Base-by-base conservation (phyloP, 106 monocot species). In the Chionographis japonica region DNA sequence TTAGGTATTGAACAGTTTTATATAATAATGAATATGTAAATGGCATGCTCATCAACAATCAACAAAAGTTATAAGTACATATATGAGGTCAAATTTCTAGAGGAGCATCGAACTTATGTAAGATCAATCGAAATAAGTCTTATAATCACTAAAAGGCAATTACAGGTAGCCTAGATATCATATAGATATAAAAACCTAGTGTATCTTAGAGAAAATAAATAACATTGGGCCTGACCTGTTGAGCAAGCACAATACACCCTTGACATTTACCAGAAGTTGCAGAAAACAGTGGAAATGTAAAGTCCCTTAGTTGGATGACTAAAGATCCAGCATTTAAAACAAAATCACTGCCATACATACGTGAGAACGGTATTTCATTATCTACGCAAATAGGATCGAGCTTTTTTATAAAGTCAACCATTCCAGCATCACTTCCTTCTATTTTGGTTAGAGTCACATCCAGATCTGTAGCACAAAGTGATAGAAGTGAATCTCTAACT, bases 171-270 rank as follows among this genome's bases (percentile, higher is more conserved):
- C 27, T 27, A 27, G 27, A 27, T 27, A 27, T 27, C 27, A 27
- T 27, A 27, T 27, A 27, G 27, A 27, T 27, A 27, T 27, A 27
- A 27, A 27, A 27, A 27, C 27, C 27, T 27, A 27, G 27, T 27
- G 27, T 27, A 27, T 27, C 27, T 27, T 27, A 27, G 27, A 27
- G 27, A 61, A 40, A 74, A 46, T 11, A 40, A 65, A 8, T 4
- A 56, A n/a, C 2, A 15, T 36, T 58, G 51, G 46, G 19, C 27
- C 78, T 69, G 40, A 98, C 98, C 93, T 98, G 98, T 74, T 93
- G 98, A 52, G 93, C 98, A 65, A 98, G 85, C 51, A 98, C 98
- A 75, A 98, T 54, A 42, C 81, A 63, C 40, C 98, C 98, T 80
- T 93, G 77, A 74, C 98, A 93, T 85, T 83, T 93, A 61, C 90